Evolutionary conservation across 257 asterid species (phyloP).

Genomic region (Plantago major): DNA sequence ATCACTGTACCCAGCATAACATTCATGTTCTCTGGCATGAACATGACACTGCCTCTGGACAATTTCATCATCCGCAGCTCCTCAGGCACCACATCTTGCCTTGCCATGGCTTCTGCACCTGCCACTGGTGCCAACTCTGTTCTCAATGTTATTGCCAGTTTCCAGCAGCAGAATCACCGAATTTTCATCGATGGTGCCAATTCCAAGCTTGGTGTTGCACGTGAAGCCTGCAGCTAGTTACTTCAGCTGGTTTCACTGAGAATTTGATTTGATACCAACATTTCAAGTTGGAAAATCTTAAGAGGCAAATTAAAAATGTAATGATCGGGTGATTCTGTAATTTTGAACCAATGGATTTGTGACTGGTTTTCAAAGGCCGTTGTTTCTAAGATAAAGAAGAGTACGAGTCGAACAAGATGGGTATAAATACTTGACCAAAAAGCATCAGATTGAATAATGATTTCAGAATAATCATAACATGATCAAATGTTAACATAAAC

Average conservation of each 20-base stretch:
- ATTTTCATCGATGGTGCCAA: slow-evolving; percentile 53
- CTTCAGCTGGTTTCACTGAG: not conserved
- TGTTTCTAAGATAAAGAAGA: no score
- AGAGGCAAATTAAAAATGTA: not conserved
- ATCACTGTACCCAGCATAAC: slow-evolving; percentile 61
- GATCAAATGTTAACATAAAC: no score
- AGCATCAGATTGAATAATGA: no score
- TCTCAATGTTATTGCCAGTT: slow-evolving; percentile 64
- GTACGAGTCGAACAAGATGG: no score
- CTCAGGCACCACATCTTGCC: slow-evolving; percentile 47
- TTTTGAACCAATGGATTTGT: not conserved
- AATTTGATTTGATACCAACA: not conserved
- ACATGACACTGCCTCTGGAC: slow-evolving; percentile 70
- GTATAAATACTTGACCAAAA: no score
- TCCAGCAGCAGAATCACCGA: slow-evolving; percentile 84
- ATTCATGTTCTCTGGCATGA: slow-evolving; percentile 77
- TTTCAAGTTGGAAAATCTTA: not conserved
- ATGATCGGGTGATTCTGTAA: not conserved
- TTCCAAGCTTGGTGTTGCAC: slow-evolving; percentile 58
- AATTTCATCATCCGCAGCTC: slow-evolving; percentile 73
- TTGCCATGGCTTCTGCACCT: slow-evolving; percentile 70
- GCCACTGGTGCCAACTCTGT: slow-evolving; percentile 45
- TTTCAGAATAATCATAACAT: no score
- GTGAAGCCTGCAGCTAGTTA: slow-evolving; percentile 51
- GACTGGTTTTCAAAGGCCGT: no score